A percentile compares a stretch with the other conserved stretches of the same genome.
phyloP scores from a whole-genome alignment of 2,329 filamentous ascomycete species.

The Ambrosiella xylebori region DNA sequence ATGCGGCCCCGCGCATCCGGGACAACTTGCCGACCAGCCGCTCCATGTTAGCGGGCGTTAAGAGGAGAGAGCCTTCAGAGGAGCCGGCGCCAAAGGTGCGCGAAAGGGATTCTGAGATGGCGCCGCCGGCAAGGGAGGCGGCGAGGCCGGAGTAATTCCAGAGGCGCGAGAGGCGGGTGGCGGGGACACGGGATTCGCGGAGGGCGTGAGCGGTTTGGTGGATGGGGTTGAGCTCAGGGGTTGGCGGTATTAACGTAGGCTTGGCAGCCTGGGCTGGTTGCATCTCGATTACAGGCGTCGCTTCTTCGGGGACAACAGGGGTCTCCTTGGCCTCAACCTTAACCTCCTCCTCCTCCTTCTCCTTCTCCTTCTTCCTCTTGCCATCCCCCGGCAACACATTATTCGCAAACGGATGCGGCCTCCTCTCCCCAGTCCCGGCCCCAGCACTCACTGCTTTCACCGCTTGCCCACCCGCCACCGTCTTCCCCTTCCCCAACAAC shows the following conservation, averaged over 20 bases:
- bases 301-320: neutral
- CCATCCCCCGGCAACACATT: constrained; percentile 10
- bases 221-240: constrained; percentile 14
- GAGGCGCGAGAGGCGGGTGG: constrained; percentile 67
- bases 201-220: constrained; percentile 42
- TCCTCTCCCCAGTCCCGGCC: neutral
- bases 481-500: neutral
- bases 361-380: neutral
- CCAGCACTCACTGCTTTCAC: neutral
- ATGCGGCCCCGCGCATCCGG: constrained; percentile 88
- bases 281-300: neutral
- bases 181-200: constrained; percentile 76
- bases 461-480: neutral
- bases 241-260: neutral
- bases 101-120: constrained; percentile 69
- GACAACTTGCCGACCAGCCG: constrained; percentile 83
- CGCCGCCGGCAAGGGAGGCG: constrained; percentile 88
- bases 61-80: constrained; percentile 52
- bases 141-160: constrained; percentile 93
- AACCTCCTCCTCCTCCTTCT: neutral
- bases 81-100: constrained; percentile 52
- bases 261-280: neutral
- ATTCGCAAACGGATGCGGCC: constrained; percentile 11
- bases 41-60: constrained; percentile 84
- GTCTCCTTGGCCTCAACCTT: neutral